Conservation (phyloP, 2,329 filamentous ascomycete genomes). For the Ophiostoma angusticollis region DNA sequence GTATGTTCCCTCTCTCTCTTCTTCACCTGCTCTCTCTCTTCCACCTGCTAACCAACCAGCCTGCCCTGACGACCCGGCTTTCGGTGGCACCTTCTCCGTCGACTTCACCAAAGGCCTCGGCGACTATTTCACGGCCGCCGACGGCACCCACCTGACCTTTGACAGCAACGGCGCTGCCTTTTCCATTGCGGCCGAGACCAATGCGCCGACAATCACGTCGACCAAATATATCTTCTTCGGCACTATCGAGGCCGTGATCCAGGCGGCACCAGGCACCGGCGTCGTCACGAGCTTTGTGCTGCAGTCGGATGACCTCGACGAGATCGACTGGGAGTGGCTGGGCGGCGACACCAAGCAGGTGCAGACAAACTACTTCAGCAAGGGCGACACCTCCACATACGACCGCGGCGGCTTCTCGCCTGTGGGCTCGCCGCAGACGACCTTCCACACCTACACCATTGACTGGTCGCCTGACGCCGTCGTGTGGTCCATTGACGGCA, state of each 20-base stretch:
- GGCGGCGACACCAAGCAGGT: slow-evolving; percentile 62
- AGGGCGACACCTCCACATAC: slow-evolving; percentile 57
- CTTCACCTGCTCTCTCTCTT: too few species aligned
- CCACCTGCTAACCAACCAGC: slow-evolving; percentile 20
- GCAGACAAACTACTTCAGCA: slow-evolving; percentile 78
- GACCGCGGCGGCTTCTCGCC: slow-evolving; percentile 53
- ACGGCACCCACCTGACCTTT: slow-evolving; percentile 37
- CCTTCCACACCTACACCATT: slow-evolving; percentile 52
- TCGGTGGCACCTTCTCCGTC: slow-evolving; percentile 50
- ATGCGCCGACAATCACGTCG: slow-evolving; percentile 60
- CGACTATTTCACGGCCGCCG: slow-evolving; percentile 34
- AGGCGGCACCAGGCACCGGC: slow-evolving; percentile 67
- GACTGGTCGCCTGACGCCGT: slow-evolving; percentile 51
- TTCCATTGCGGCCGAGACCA: slow-evolving; percentile 53
- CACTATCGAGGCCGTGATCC: slow-evolving; percentile 64
- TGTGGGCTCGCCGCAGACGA: slow-evolving; percentile 38
- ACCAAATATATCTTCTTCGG: slow-evolving; percentile 97
- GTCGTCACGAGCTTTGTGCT: slow-evolving; percentile 85
- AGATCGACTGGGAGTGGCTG: slow-evolving; percentile 96
- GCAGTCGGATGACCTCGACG: slow-evolving; percentile 81
- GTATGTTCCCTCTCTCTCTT: slow-evolving; percentile 12
- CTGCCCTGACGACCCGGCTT: slow-evolving; percentile 64
- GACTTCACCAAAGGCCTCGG: slow-evolving; percentile 69
- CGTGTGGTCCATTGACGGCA: slow-evolving; percentile 46
- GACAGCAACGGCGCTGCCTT: slow-evolving; percentile 39